Conservation (phyloP, 2,329 filamentous ascomycete species). For the Gnomoniopsis smithogilvyi region DNA sequence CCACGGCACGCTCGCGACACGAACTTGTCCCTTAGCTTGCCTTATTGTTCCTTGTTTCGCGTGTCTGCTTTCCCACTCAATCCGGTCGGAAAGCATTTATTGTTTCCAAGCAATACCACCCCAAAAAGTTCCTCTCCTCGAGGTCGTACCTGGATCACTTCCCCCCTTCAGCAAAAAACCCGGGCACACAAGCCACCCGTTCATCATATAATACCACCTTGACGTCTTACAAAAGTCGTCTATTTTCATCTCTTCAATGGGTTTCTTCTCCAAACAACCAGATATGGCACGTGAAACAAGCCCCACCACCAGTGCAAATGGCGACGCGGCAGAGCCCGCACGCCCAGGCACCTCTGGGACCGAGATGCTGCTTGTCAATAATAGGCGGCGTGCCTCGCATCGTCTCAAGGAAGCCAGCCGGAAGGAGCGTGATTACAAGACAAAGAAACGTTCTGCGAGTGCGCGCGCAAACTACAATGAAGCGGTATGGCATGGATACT, state of each 20-base stretch:
- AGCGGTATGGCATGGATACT: slow-evolving; percentile 25
- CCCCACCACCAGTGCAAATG: not conserved
- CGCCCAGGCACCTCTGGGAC: slow-evolving; percentile 42
- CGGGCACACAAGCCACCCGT: no score
- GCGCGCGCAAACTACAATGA: slow-evolving; percentile 36
- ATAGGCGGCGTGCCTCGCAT: slow-evolving; percentile 34
- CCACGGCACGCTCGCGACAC: not conserved
- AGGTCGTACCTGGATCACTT: not conserved
- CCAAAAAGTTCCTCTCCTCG: not conserved
- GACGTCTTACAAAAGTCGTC: no score
- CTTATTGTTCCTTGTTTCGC: no score
- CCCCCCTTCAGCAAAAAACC: not conserved
- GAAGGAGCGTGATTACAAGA: slow-evolving; percentile 38
- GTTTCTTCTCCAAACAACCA: slow-evolving; percentile 13
- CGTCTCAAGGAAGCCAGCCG: slow-evolving; percentile 35
- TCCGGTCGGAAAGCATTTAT: not conserved
- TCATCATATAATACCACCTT: no score
- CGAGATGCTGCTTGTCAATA: slow-evolving; percentile 37
- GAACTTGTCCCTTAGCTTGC: no score
- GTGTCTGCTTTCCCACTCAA: no score
- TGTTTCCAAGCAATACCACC: slow-evolving; percentile 4
- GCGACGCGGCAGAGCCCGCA: slow-evolving; percentile 20
- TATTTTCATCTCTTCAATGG: not conserved
- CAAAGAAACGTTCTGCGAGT: slow-evolving; percentile 36
- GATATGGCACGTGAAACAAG: slow-evolving; percentile 12